phyloP scores from a whole-genome alignment of 345 rosid species.

The Combretum micranthum region DNA sequence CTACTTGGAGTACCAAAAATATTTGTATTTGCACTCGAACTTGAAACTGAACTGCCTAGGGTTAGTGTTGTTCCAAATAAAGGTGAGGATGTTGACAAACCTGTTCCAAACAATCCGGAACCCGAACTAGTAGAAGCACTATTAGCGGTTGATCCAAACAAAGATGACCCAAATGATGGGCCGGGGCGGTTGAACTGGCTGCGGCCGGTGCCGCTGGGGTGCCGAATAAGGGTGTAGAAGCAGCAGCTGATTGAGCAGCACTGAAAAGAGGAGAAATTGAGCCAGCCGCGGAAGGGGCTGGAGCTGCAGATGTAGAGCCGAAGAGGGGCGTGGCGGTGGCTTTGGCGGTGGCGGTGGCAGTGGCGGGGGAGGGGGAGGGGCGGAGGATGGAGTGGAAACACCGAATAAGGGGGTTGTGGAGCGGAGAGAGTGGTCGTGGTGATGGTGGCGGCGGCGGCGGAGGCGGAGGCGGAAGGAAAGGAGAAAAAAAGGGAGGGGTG shows the following conservation, averaged over 20 bases:
- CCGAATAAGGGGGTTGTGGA: conserved; percentile 15
- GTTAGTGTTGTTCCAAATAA: conserved; percentile 7
- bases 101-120: conserved; percentile 14
- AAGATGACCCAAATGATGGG: conserved; percentile 1
- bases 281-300: conserved; percentile 17
- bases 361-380: conserved; percentile 15
- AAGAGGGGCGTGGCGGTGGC: conserved; percentile 3
- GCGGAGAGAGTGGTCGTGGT: conserved; percentile 23
- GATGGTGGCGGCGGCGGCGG: conserved; percentile 5
- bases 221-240: conserved; percentile 10
- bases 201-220: conserved; percentile 6
- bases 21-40: conserved; percentile 7
- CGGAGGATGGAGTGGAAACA: conserved; percentile 20
- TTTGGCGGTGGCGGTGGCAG: conserved; percentile 1
- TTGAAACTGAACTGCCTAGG: conserved; percentile 1
- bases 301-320: conserved; percentile 5
- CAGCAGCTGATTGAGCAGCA: neutral
- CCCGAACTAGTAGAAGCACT: neutral
- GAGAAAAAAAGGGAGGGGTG: neutral
- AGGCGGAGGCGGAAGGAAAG: conserved; percentile 1
- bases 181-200: conserved; percentile 3
- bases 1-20: conserved; percentile 20
- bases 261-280: conserved; percentile 16
- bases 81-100: conserved; percentile 11
- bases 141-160: conserved; percentile 6